Evolutionary conservation across 2,329 filamentous ascomycete species (phyloP), one percentile per base, ranked within the genome.

Genomic region (Paecilomyces variotii): DNA sequence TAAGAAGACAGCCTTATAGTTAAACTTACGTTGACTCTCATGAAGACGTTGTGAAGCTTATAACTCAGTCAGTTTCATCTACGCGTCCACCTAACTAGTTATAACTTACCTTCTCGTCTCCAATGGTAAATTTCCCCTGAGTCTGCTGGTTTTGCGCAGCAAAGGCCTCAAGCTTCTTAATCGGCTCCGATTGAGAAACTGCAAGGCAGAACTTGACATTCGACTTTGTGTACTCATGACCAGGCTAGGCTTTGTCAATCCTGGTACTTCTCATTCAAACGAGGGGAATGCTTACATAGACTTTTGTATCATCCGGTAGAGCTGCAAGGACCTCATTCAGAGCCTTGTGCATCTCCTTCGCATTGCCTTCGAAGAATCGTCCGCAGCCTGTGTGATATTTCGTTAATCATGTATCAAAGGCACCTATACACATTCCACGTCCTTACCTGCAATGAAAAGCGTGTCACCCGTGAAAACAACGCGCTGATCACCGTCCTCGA

Each of bases 381-480:
- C 94, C 94, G 70, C 94, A 99, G 30, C 94, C 91, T 91, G 55
- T 19, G n/a, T 28, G 30, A 25, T 24, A 11, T 14, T 7, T 26
- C 14, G 19, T 45, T 24, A 45, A n/a, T 50, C 9, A 55, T 35
- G 26, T 9, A 59, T n/a, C 50, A 9, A 19, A 32, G 25, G 19
- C 14, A 50, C n/a, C 24, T 5, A 27, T 64, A 65, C 30, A 26
- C 6, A 28, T 19, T 52, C 57, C 24, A 67, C 78, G 56, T 45
- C 19, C 39, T 45, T 73, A 90, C 90, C 92, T 59, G 89, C 92
- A 70, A 96, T 93, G 77, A 99, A 99, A 39, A 99, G 79, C 0
- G 94, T 99, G 72, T 99, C 94, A 9, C 94, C 94, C 0, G 94
- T 97, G 70, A 99, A 99, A 2, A 99, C 91, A 6, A 83, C 92